phyloP scores from a whole-genome alignment of 2,329 filamentous ascomycete species.

The Magnaporthiopsis rhizophila region DNA sequence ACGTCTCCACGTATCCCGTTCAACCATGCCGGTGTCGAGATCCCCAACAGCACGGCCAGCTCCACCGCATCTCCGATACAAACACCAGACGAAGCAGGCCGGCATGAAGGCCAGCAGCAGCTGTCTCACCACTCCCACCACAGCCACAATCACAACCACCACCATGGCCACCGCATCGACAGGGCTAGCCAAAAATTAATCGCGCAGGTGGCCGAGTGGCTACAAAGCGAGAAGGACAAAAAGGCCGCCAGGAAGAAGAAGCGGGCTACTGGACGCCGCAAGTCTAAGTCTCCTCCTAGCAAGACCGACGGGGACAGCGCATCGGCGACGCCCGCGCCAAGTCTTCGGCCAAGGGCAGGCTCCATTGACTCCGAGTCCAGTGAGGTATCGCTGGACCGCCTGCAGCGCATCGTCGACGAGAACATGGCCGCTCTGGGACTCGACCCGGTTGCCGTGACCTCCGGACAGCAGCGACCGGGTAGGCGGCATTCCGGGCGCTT shows the following conservation, averaged over 20 bases:
- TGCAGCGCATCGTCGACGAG: conserved; percentile 73
- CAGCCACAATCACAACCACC: conserved; percentile 31
- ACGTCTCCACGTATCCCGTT: conserved; percentile 38
- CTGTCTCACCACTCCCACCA: conserved; percentile 21
- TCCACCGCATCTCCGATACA: conserved; percentile 19
- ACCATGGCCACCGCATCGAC: conserved; percentile 26
- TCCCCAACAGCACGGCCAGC: conserved; percentile 18
- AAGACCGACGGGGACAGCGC: conserved; percentile 12
- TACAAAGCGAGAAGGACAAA: conserved; percentile 69
- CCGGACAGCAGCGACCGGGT: conserved; percentile 29
- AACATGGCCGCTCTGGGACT: conserved; percentile 49
- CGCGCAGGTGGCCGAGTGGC: conserved; percentile 72
- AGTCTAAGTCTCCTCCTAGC: conserved; percentile 29
- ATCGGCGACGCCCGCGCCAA: conserved; percentile 7
- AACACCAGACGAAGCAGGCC: conserved; percentile 17
- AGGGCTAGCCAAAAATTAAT: conserved; percentile 49
- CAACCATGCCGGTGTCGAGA: conserved; percentile 26
- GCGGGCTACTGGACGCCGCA: conserved; percentile 31
- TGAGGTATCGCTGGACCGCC: conserved; percentile 65
- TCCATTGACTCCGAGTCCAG: conserved; percentile 61
- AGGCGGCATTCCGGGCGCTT: conserved; percentile 34
- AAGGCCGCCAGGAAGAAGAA: conserved; percentile 46
- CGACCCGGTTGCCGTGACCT: conserved; percentile 14
- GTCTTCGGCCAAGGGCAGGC: conserved; percentile 28
- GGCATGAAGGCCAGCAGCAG: conserved; percentile 8